Evolutionary conservation across 1,284 basidiomycete genomes (phyloP), one percentile per base, ranked within the genome.

Genomic region (Rhodotorula sp.): DNA sequence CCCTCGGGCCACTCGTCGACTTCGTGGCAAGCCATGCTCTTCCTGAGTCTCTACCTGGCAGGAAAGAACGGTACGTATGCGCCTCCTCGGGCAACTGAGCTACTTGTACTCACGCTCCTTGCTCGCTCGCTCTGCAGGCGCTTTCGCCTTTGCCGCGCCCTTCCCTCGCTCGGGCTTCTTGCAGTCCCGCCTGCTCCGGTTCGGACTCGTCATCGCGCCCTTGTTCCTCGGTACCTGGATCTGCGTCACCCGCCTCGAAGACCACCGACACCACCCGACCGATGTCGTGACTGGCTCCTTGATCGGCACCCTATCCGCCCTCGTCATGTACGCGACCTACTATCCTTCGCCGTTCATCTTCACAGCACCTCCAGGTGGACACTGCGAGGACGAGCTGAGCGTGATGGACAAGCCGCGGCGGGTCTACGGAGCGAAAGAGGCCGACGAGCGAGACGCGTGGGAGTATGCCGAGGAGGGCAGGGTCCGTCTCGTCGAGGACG

Each of bases 21-120:
- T 3, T 86, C 86, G 3, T 88, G 87, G 76, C 83, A 84, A 22
- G 87, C 87, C 37, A 87, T 89, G 85, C 82, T 84, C 48, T 86
- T 88, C 75, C 77, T 88, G 22, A 83, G 85, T 6, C 82, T 90
- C 7, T 88, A 85, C 81, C 78, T 89, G 14, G 87, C 87, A 15
- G 86, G 87, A 22, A 84, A 87, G 77, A 88, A 75, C 48, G 68
- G 74, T 60, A 14, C 42, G 60, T 33, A 6, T 20, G 24, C 12
- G 53, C 56, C 22, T 17, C 20, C 2, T 6, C 22, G 33, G 6
- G 30, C 33, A 5, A 10, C 20, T 15, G 22, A 17, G 7, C 6
- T 18, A 55, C 20, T 62, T 33, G 30, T 49, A 5, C 26, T 59
- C 48, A 14, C 37, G 24, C 15, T 5, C 33, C 0, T 4, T n/a